Evolutionary conservation across 2,329 filamentous ascomycete genomes (phyloP).

Genomic region (Rasamsonia emersonii): DNA sequence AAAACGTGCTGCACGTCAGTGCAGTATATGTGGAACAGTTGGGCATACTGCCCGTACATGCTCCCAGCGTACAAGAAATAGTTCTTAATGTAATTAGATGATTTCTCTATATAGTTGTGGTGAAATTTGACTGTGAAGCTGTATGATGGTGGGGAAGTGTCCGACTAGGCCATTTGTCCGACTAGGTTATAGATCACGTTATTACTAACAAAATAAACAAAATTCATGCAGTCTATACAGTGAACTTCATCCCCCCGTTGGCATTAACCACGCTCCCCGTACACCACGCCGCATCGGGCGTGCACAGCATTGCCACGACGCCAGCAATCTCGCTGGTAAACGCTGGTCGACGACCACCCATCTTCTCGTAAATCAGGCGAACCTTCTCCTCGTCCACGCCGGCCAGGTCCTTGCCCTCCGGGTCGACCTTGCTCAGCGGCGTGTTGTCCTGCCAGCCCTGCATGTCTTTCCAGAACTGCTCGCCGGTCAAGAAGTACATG

Average conservation of each 20-base stretch:
- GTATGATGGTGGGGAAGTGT: no score
- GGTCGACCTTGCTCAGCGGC: slow-evolving; percentile 53
- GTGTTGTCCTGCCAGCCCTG: slow-evolving; percentile 54
- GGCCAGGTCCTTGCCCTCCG: slow-evolving; percentile 33
- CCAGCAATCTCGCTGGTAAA: slow-evolving; percentile 66
- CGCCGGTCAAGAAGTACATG: slow-evolving; percentile 52
- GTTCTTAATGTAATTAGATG: no score
- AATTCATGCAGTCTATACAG: slow-evolving; percentile 18
- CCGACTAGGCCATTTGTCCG: no score
- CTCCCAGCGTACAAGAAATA: no score
- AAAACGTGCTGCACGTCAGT: no score
- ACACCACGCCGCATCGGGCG: slow-evolving; percentile 63
- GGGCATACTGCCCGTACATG: no score
- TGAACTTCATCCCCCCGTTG: slow-evolving; percentile 66
- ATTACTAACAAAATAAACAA: no score
- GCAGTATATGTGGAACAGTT: no score
- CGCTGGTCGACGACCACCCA: slow-evolving; percentile 50
- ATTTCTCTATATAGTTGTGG: no score
- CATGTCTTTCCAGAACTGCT: slow-evolving; percentile 51
- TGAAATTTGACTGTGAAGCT: no score
- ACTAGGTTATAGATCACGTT: no score
- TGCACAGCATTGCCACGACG: slow-evolving; percentile 67
- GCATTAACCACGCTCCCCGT: slow-evolving; percentile 73
- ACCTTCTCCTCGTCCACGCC: slow-evolving; percentile 52
- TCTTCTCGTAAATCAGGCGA: slow-evolving; percentile 51